Base-by-base conservation (phyloP, 83 land plant species). In the Picea mariana region DNA sequence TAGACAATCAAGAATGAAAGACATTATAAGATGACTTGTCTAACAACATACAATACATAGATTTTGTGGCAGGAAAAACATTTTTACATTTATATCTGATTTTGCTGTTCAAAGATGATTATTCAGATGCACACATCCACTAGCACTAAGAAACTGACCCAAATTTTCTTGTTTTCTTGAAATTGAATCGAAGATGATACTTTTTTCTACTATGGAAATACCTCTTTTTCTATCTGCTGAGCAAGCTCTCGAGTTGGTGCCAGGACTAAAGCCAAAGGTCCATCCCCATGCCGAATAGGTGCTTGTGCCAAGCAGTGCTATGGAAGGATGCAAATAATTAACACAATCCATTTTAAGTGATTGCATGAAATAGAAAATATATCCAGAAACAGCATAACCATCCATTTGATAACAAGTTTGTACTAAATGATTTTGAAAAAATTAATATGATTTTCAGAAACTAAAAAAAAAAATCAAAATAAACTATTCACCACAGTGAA, bases 171-270 rank as follows among this genome's bases (percentile, higher is more conserved):
- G 13, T 20, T 42, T 42, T 42, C 76, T 42, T 42, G 13, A 18
- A 72, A 18, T 72, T 73, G 11, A 73, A 47, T 73, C 13, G 12
- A 6, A 47, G 27, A 4, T 21, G 58, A 13, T 47, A 73, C 42
- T 21, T 20, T n/a, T 73, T 71, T 40, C 47, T 82, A 59, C 38
- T 55, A 24, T 34, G 38, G 63, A 7, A 42, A 26, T 38, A 83
- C 93, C 92, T 93, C 96, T 82, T 90, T 90, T 84, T 93, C 93
- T 69, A 91, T 91, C 82, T 91, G 93, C 72, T 91, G 93, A 16
- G 93, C 93, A 72, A 91, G 92, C 82, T 91, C 93, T 77, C 93
- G 85, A 58, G 93, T 91, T 11, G 93, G 93, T 60, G 93, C 93
- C 27, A 91, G 79, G 17, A 91, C 93, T 78, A 91, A 71, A 40